Percentiles rank a stretch among this genome's conserved stretches.
These are phyloP conservation scores for Cornus suecica DNA, from an alignment of 148 eudicot species.

Conservation along the genomic window DNA sequence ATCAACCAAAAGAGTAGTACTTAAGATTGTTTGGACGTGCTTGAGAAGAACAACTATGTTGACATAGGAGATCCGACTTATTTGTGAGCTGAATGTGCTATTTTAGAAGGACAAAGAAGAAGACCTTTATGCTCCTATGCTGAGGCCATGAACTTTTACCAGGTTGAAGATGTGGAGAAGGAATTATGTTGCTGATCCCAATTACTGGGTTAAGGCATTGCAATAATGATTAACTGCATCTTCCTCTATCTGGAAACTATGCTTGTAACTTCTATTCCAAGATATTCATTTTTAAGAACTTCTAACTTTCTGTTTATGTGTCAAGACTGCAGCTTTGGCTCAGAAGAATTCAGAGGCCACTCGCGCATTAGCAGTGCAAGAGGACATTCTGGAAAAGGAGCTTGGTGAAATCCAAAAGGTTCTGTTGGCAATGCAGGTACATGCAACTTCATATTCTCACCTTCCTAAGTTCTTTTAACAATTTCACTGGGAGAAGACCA, in stretches of 20 bases:
- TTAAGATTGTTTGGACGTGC: not conserved
- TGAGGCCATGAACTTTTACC: not conserved
- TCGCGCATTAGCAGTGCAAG: constrained; percentile 75
- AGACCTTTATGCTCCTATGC: not conserved
- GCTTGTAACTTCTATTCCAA: not conserved
- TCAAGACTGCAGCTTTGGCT: constrained; percentile 88
- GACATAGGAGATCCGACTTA: not conserved
- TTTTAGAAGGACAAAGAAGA: too few relatives aligned
- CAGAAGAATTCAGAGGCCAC: constrained; percentile 92
- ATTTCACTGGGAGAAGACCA: not conserved
- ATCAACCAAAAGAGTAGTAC: not conserved
- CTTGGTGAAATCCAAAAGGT: constrained; percentile 89
- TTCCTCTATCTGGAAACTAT: not conserved
- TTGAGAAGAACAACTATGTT: not conserved
- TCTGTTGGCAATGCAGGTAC: constrained; percentile 97
- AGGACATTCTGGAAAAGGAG: constrained; percentile 78
- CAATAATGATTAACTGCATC: not conserved
- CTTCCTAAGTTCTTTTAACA: not conserved
- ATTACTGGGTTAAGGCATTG: not conserved
- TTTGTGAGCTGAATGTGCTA: not conserved
- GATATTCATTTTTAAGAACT: not conserved
- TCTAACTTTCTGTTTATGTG: constrained; percentile 15
- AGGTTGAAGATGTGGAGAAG: constrained; percentile 2
- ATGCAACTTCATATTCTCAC: not conserved
- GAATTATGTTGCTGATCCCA: not conserved